Base-by-base conservation (phyloP, 176 grass and related monocot genomes). In the Elaeis guineensis region DNA sequence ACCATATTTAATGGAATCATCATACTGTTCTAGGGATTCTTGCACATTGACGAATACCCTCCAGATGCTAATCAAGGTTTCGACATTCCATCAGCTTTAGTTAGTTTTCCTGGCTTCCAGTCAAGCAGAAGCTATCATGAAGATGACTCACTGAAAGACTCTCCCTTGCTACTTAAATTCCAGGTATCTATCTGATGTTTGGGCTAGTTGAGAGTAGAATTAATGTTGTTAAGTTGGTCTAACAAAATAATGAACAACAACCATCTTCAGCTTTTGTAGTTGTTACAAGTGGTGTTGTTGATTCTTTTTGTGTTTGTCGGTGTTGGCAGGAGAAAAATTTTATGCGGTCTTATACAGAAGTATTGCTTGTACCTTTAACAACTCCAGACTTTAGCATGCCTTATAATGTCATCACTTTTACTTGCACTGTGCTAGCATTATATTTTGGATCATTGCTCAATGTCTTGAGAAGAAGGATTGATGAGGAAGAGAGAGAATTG, bases 381-480 rank as follows among this genome's bases (percentile, higher is more conserved):
- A 97, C 93, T 56, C 93, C 93, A 75, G 93, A 98, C 89, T 98
- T 98, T 69, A 98, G 93, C 64, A 98, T 98, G 93, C 93, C 93
- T 16, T 98, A 98, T 67, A 98, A 98, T 89, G 87, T 98, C 73
- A 97, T 97, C 70, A 97, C 93, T 49, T 97, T 97, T 57, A 91
- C 93, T 15, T 91, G 93, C 73, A 97, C 87, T 25, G 87, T 97
- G 18, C 72, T 97, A 63, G 93, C 93, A 66, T 76, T 97, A 61
- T 97, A 91, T 80, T 89, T 97, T 35, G 87, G 93, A 5, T 97
- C 87, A 55, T 77, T 97, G 63, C 76, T 97, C 21, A 97, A 97
- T 82, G 84, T 81, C 59, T 66, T 97, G 66, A 82, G 93, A 62
- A 80, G 87, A 69, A 78, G 93, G 51, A 80, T 85, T 67, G 72